Evolutionary conservation across 352 stramenopile species (phyloP).

Genomic region (Phytopythium sindhum): DNA sequence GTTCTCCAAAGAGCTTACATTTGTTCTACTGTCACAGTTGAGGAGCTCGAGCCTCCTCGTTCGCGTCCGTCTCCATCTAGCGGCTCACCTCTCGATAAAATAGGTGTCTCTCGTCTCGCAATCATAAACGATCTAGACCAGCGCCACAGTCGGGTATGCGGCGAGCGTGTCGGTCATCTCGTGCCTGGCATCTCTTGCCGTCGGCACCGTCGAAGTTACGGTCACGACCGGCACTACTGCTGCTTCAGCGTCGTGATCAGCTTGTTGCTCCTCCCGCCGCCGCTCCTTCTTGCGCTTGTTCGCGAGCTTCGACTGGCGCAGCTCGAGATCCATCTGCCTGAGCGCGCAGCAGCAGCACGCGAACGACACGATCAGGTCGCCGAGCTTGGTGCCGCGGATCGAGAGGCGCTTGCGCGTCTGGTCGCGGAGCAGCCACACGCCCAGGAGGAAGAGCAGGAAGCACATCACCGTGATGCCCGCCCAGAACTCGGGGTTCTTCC

Average conservation of each 20-base stretch:
- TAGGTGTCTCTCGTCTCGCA: neutral
- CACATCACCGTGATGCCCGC: neutral
- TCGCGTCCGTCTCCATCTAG: neutral
- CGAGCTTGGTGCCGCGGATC: slow-evolving; percentile 29
- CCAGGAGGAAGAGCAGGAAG: slow-evolving; percentile 31
- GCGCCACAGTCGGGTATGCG: slow-evolving; percentile 17
- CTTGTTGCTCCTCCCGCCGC: neutral
- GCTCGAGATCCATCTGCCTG: slow-evolving; percentile 41
- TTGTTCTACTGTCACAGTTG: neutral
- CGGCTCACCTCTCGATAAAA: neutral
- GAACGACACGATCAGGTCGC: slow-evolving; percentile 37
- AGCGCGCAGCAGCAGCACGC: slow-evolving; percentile 55
- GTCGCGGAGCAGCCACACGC: slow-evolving; percentile 35
- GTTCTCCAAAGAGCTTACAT: neutral
- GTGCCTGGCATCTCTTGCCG: neutral
- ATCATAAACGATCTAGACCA: neutral
- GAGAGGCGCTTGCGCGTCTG: slow-evolving; percentile 37
- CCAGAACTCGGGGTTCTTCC: slow-evolving; percentile 5
- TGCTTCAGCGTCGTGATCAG: neutral
- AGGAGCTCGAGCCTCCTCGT: neutral
- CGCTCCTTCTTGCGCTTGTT: slow-evolving; percentile 17
- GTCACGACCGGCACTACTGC: slow-evolving; percentile 7
- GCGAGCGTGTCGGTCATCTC: slow-evolving; percentile 16
- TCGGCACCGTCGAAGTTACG: neutral
- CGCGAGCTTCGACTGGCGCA: slow-evolving; percentile 24